Evolutionary conservation across 2,329 filamentous ascomycete genomes (phyloP).

Genomic region (Arthrobotrys iridis): DNA sequence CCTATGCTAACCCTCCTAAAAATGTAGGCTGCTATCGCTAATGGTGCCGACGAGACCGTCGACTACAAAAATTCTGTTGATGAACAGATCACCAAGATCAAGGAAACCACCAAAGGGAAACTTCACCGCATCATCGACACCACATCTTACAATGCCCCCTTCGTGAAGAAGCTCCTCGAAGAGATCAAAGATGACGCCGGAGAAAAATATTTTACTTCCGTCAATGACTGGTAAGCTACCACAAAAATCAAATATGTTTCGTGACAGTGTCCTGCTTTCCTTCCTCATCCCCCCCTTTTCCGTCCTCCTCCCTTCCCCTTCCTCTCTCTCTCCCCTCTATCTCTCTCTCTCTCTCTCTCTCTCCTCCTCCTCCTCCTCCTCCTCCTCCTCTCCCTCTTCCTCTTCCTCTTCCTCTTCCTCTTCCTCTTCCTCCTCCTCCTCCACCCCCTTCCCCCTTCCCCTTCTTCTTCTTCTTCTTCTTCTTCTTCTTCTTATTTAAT

Average conservation of each 20-base stretch:
- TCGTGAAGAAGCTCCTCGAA: slow-evolving; percentile 25
- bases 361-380: too few species aligned
- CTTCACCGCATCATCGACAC: slow-evolving; percentile 44
- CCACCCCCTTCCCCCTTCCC: too few species aligned
- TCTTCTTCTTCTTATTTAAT: too few species aligned
- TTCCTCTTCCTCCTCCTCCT: background rate
- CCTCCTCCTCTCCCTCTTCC: background rate
- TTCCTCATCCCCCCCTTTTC: background rate
- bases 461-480: too few species aligned
- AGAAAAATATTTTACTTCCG: slow-evolving; percentile 34
- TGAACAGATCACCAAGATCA: slow-evolving; percentile 40
- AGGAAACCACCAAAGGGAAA: slow-evolving; percentile 23
- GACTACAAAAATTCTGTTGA: slow-evolving; percentile 36
- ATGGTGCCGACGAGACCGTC: slow-evolving; percentile 45
- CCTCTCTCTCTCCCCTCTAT: background rate
- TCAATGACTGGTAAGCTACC: slow-evolving; percentile 46
- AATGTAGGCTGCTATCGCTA: slow-evolving; percentile 26
- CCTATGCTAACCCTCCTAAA: background rate
- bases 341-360: too few species aligned
- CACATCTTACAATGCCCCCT: slow-evolving; percentile 14
- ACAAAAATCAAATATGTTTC: background rate
- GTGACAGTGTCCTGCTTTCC: background rate
- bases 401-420: background rate
- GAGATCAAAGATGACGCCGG: slow-evolving; percentile 33
- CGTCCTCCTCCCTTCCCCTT: background rate